Base-by-base conservation (phyloP, 2,329 filamentous ascomycete genomes). In the Epicoccum sorghinum region DNA sequence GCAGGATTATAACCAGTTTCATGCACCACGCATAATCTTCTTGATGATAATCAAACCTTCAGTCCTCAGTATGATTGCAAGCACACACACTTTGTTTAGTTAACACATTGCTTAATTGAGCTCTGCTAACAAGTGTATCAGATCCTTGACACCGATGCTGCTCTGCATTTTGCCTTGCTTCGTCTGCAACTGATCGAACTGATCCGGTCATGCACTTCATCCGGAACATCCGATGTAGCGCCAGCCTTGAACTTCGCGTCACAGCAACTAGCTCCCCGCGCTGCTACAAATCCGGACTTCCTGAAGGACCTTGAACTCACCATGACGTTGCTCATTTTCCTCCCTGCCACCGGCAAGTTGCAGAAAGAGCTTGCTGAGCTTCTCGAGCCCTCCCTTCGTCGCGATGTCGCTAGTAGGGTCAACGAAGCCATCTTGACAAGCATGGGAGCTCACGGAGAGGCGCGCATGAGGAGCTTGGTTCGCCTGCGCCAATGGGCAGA, bases 21-120 rank as follows among this genome's bases (percentile, higher is more conserved):
- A 99, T 99, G 95, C 95, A 99, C 95, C 95, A 99, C 95, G 92
- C 95, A 91, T 95, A 98, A 86, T 67, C 52, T 86, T 87, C 85
- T 86, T 95, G 95, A 96, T 96, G 93, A 98, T 84, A 87, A 88
- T 82, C 80, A 86, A 84, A 73, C 68, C 87, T 89, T 90, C 87
- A 90, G 86, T 90, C 86, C 85, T 90, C 86, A 89, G 85, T 88
- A 92, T 95, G 91, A 96, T 71, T 59, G 60, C 59, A 67, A 68
- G 51, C 49, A 61, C 39, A 61, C 39, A 25, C 49, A 50, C 23
- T 33, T 36, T 14, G 27, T 57, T 33, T 51, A 24, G 41, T 43
- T 47, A 32, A 27, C 55, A 58, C 44, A 47, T 39, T 9, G 54
- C 24, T 39, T 53, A 45, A 14, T 30, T 25, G 57, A 55, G 41